These are phyloP conservation scores for Phytophthora citrophthora DNA, from an alignment of 352 stramenopile genomes.

Conservation along the genomic window DNA sequence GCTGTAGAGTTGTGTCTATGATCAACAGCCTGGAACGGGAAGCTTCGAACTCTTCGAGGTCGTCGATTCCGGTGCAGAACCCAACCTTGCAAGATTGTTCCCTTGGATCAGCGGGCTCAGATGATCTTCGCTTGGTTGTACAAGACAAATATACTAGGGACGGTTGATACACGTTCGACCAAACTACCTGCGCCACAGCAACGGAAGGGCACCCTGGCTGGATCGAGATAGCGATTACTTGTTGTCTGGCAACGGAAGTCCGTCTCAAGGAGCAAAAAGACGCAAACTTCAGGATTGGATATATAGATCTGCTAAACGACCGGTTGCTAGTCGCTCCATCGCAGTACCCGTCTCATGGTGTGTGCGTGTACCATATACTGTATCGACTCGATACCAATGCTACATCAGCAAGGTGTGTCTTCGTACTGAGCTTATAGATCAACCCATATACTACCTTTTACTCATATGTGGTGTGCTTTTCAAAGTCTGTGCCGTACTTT, in stretches of 20 bases:
- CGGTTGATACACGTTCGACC: background rate
- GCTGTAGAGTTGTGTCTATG: slow-evolving; percentile 1
- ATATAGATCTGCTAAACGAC: slow-evolving; percentile 11
- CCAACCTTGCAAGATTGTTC: slow-evolving; percentile 14
- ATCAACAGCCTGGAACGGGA: slow-evolving; percentile 2
- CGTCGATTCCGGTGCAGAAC: slow-evolving; percentile 16
- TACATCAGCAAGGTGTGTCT: no score
- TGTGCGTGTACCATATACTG: background rate
- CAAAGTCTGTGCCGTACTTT: no score
- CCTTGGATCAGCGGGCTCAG: slow-evolving; percentile 6
- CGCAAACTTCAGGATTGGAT: slow-evolving; percentile 22
- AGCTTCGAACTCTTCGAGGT: background rate
- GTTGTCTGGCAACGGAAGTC: background rate
- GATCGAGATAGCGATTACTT: slow-evolving; percentile 7
- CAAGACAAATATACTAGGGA: slow-evolving; percentile 1
- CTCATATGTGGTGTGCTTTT: no score
- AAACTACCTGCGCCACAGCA: background rate
- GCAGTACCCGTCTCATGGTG: slow-evolving; percentile 5
- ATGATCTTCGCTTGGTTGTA: slow-evolving; percentile 7
- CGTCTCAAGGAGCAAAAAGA: slow-evolving; percentile 18
- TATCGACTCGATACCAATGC: no score
- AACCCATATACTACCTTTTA: no score
- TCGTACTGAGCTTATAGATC: no score
- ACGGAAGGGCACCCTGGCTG: background rate
- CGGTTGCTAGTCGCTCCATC: slow-evolving; percentile 5